Base-by-base conservation (phyloP, 208 protist genomes). In the Strigomonas galati region DNA sequence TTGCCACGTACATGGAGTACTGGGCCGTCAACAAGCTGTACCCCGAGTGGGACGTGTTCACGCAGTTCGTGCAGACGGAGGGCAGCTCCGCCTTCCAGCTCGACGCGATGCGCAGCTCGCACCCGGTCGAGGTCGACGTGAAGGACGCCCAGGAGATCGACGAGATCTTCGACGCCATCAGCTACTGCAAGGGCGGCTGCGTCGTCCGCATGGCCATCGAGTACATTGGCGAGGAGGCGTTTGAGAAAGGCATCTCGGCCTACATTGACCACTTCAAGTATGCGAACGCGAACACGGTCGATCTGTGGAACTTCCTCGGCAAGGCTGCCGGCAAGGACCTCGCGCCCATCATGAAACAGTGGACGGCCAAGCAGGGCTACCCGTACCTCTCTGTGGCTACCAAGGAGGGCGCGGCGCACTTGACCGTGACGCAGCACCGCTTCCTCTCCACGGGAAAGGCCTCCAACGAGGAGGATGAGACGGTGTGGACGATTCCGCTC, bases 81-180 rank as follows among this genome's bases (percentile, higher is more conserved):
- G 71, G 77, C 62, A 71, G 61, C 53, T 65, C 74, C 15, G 96
- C 91, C 32, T 76, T 95, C 21, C 49, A 86, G 44, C 69, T 98
- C 35, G 96, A 98, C 69, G 84, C 77, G 0, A 48, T 96, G 30
- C 66, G 67, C 31, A 86, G 69, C 31, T 97, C 90, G n/a, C 95
- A 98, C 82, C 89, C 92, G 37, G 93, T 98, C 57, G 79, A 97
- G 72, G 85, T 98, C 28, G 73, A 82, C 48, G 75, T 98, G 59
- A 68, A 71, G 58, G 63, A 94, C 69, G 78, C 96, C 10, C 69
- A 86, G 31, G 83, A 98, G 64, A 85, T 98, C 62, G 87, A 98
- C 58, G 83, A 94, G 59, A 95, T 97, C 65, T 98, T 98, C 73
- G 94, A 98, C 79, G 88, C 78, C 30, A 98, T 97, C 69, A 88